A percentile compares a stretch with the other conserved stretches of the same genome.
These are phyloP conservation scores for Hordeum pubiflorum DNA, from an alignment of 202 grass and related monocot genomes.

Conservation along the genomic window DNA sequence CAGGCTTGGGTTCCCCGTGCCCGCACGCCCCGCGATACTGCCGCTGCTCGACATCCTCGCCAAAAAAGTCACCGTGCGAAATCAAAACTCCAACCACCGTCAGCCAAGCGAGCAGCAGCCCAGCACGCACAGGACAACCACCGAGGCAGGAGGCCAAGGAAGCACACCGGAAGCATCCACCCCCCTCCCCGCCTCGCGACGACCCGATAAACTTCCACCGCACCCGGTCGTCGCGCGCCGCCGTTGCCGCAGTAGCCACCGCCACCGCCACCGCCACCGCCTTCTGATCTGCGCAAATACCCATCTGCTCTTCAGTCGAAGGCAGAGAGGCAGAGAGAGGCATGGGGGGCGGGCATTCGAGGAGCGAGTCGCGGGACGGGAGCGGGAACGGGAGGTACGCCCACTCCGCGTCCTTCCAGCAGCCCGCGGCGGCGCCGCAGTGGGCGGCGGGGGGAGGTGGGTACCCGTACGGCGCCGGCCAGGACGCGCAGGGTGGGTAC, in stretches of 20 bases:
- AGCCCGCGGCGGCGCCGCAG: not conserved
- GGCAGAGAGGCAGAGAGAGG: not conserved
- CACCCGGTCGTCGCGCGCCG: not conserved
- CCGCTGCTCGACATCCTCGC: not conserved
- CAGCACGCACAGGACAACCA: not conserved
- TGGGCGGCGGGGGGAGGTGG: not conserved
- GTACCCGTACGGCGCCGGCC: constrained; percentile 23
- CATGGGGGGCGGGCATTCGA: constrained; percentile 31
- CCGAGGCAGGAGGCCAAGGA: not conserved
- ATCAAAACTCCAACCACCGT: not conserved
- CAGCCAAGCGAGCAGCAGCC: not conserved
- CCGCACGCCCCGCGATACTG: not conserved
- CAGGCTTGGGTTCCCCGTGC: not conserved
- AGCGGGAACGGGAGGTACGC: constrained; percentile 26
- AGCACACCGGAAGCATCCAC: constrained; percentile 14
- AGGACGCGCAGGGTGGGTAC: constrained; percentile 12
- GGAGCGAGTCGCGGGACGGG: constrained; percentile 21
- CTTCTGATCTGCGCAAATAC: not conserved
- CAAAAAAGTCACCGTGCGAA: not conserved
- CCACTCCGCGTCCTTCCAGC: constrained; percentile 13
- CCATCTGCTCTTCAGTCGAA: no score
- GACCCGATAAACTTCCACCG: no score
- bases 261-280: not conserved
- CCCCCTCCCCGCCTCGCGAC: no score
- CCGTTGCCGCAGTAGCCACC: not conserved